Evolutionary conservation across 1,139 yeast genomes (phyloP), one percentile per base, ranked within the genome.

Genomic region (Scheffersomyces segobiensis): DNA sequence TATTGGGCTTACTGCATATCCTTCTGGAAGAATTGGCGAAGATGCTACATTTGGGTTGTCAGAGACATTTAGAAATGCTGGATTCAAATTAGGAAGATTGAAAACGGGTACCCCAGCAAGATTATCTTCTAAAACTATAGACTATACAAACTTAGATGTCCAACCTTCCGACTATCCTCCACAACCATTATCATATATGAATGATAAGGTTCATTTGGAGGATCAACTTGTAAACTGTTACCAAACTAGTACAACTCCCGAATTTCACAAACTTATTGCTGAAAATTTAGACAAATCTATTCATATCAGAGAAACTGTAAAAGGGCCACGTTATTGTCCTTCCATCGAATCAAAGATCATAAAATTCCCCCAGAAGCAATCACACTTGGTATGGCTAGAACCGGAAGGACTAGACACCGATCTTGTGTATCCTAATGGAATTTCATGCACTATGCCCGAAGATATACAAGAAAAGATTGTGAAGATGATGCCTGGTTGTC

Each of bases 81-180:
- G 97, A 0, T 95, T 96, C 71, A 79, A 86, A 59, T 75, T 96
- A 60, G 99, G 99, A 0, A 80, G 99, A 58, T 79, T 96, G 62
- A 96, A 96, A 69, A 96, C 99, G 0, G 99, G 99, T 0, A 96
- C 99, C 0, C 99, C 99, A 0, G 97, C 98, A 1, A 80, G 99
- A 59, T 75, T 96, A 26, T 88, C 89, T 24, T 81, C 87, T 1
- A 82, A 82, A 57, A 83, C 95, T 0, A 93, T 96, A 24, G 80
- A 93, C 67, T 93, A 87, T 65, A 66, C 78, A 0, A 75, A 79
- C 19, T 73, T 95, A 57, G 76, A 78, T 26, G 81, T 81, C 0
- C 97, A 95, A 71, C 83, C 83, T 1, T 97, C 98, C 2, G 98
- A 95, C 67, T 73, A 76, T 46, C 93, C 95, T 0, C 86, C 87